Base-by-base conservation (phyloP, 441 rosid genomes). In the Arabidopsis hybrid region DNA sequence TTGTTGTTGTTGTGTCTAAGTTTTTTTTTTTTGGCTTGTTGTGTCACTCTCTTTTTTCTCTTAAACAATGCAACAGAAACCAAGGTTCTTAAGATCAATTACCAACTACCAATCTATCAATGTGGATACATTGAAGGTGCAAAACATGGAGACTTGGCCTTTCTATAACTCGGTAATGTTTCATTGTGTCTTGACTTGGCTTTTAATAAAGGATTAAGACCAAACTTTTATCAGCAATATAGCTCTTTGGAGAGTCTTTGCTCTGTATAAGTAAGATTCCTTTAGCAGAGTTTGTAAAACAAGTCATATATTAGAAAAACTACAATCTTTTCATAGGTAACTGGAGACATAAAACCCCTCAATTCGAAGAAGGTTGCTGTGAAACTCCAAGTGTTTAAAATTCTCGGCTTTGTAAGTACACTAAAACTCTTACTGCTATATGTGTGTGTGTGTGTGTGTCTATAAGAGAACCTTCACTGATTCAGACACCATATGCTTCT, bases 131-230 rank as follows among this genome's bases (percentile, higher is more conserved):
- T 76, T 94, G 4, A 83, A 95, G 78, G 97, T 89, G 10, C 97
- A 92, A 74, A 90, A 90, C 74, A 80, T 90, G 97, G 99, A 94
- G 78, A 88, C 97, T 47, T 84, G 85, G 83, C 99, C 99, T 38
- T 89, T 90, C 85, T 92, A 81, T 83, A 89, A 90, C 73, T 95
- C 92, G 93, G 99, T 95, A 83, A 71, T 8, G 36, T 45, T 53
- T 72, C 59, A 34, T 46, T 47, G 26, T 11, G 38, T n/a, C 21
- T 40, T 40, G 9, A 16, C 14, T 45, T 45, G 38, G 32, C 18
- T n/a, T 50, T 35, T 26, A 63, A 53, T 57, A 63, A 12, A 21
- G 4, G 45, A 16, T 6, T 4, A 32, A 43, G 16, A 58, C 17
- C 43, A 51, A 38, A 55, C 14, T 35, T 35, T 16, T 35, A 47